phyloP scores from a whole-genome alignment of 2,329 filamentous ascomycete genomes.

The Diplodia mutila region DNA sequence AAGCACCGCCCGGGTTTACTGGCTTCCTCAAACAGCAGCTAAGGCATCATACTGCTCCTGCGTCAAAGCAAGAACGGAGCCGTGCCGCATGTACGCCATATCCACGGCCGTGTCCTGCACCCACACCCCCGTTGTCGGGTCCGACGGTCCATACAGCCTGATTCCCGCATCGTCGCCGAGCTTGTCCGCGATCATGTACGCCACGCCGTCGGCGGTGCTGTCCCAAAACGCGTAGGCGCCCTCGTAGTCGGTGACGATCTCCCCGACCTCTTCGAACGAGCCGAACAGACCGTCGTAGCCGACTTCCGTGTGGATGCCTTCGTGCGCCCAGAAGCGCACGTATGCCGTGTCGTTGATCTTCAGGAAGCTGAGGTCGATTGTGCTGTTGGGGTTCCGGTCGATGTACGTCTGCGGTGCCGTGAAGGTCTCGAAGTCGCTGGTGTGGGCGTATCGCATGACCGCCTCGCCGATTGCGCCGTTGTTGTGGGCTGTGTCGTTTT shows the following conservation, averaged over 20 bases:
- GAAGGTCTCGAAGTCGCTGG: slow-evolving; percentile 29
- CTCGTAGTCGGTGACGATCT: slow-evolving; percentile 25
- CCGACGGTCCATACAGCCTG: slow-evolving; percentile 22
- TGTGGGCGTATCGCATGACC: slow-evolving; percentile 27
- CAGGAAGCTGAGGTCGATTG: slow-evolving; percentile 29
- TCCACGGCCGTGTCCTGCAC: slow-evolving; percentile 21
- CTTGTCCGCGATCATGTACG: slow-evolving; percentile 27
- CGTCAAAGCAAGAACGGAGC: slow-evolving; percentile 25
- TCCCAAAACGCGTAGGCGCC: slow-evolving; percentile 28
- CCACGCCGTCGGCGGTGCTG: slow-evolving; percentile 21
- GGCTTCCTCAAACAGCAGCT: slow-evolving; percentile 10
- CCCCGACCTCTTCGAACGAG: slow-evolving; percentile 21
- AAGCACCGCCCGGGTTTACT: too few relatives aligned
- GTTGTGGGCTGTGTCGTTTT: slow-evolving; percentile 20
- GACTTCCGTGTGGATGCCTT: slow-evolving; percentile 27
- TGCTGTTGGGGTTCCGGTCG: slow-evolving; percentile 15
- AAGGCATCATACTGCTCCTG: slow-evolving; percentile 27
- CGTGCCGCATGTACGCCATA: slow-evolving; percentile 27
- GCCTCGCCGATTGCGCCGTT: slow-evolving; percentile 25
- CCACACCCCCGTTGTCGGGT: slow-evolving; percentile 20
- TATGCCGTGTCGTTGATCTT: slow-evolving; percentile 28
- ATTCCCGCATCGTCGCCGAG: slow-evolving; percentile 24
- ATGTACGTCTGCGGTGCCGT: slow-evolving; percentile 24
- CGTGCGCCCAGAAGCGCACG: slow-evolving; percentile 28
- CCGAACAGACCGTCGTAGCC: slow-evolving; percentile 28